A percentile compares a stretch with the other conserved stretches of the same genome.
Evolutionary conservation across 2,329 filamentous ascomycete species (phyloP).

Genomic region (Apiospora phragmitis): DNA sequence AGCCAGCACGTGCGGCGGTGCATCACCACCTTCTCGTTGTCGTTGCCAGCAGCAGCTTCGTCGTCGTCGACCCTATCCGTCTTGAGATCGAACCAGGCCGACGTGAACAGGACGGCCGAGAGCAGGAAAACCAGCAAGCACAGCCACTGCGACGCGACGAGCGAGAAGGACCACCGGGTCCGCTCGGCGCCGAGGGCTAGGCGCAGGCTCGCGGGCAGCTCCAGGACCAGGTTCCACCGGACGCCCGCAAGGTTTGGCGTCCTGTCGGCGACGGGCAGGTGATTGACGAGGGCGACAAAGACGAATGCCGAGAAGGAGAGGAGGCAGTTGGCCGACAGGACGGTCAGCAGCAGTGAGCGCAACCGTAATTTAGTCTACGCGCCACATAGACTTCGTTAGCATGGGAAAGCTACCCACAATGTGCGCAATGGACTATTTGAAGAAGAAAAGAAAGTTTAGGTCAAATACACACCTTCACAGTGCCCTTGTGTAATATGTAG

Average conservation of each 20-base stretch:
- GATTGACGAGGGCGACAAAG: not conserved
- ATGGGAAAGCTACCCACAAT: not conserved
- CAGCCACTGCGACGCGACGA: conserved; percentile 5
- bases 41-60: not conserved
- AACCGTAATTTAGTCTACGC: not conserved
- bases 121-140: not conserved
- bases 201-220: not conserved
- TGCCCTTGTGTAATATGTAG: conserved; percentile 8
- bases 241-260: not conserved
- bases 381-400: not conserved
- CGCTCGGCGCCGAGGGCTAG: not conserved
- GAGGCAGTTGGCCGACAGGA: conserved; percentile 9
- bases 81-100: conserved; percentile 7
- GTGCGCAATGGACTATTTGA: not conserved
- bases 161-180: not conserved
- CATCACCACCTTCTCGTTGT: not conserved
- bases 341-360: not conserved
- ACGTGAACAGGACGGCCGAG: conserved; percentile 2
- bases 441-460: not conserved
- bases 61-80: not conserved
- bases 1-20: not conserved
- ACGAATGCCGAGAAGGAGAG: conserved; percentile 8
- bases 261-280: conserved; percentile 1
- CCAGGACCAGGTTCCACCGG: not conserved
- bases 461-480: not conserved